Evolutionary conservation across 2,329 filamentous ascomycete species (phyloP).

Genomic region (Microthyrium microscopicum): DNA sequence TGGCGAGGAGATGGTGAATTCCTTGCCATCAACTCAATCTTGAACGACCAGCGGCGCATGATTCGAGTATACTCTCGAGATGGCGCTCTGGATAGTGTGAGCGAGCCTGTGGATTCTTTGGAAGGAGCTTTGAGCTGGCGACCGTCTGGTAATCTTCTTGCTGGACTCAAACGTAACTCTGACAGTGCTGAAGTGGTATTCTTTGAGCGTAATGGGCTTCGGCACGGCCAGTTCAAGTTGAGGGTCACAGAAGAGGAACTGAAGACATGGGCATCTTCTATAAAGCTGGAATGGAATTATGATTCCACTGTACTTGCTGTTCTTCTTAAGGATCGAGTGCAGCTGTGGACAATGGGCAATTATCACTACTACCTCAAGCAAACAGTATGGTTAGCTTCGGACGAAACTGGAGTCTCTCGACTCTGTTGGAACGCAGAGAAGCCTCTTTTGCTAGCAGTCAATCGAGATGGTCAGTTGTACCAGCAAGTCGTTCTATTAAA

Average conservation of each 20-base stretch:
- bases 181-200: slow-evolving; percentile 71
- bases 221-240: slow-evolving; percentile 88
- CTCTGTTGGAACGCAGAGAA: slow-evolving; percentile 71
- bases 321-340: slow-evolving; percentile 55
- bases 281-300: slow-evolving; percentile 69
- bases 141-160: slow-evolving; percentile 77
- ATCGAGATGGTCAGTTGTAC: slow-evolving; percentile 23
- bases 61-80: slow-evolving; percentile 85
- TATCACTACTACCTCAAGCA: slow-evolving; percentile 98
- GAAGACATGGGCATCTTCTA: slow-evolving; percentile 36
- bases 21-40: slow-evolving; percentile 70
- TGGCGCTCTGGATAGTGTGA: slow-evolving; percentile 79
- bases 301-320: slow-evolving; percentile 86
- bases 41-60: slow-evolving; percentile 51
- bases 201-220: slow-evolving; percentile 90
- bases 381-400: slow-evolving; percentile 38
- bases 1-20: slow-evolving; percentile 93
- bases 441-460: slow-evolving; percentile 47
- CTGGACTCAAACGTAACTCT: slow-evolving; percentile 58
- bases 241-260: slow-evolving; percentile 45
- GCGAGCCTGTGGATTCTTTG: slow-evolving; percentile 86
- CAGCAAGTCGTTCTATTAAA: slow-evolving; percentile 6
- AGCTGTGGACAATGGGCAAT: slow-evolving; percentile 93
- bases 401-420: slow-evolving; percentile 11
- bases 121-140: slow-evolving; percentile 81